phyloP scores from a whole-genome alignment of 805 yeast genomes.

The Lachancea cidri region DNA sequence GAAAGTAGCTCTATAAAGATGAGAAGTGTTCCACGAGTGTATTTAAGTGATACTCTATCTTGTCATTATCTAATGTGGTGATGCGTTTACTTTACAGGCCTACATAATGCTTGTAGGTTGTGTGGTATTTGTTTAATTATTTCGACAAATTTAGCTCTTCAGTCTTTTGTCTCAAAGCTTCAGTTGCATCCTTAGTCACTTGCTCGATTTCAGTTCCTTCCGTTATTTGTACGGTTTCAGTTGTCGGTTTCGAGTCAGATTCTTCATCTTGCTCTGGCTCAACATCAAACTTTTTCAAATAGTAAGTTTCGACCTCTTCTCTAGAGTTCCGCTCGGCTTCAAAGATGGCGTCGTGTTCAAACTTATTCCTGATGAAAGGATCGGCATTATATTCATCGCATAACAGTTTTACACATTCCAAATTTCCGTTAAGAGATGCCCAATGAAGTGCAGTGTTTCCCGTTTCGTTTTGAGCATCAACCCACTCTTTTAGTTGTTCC shows the following conservation, averaged over 20 bases:
- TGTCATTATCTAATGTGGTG: no score
- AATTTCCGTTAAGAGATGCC: slow-evolving; percentile 89
- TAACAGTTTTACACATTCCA: slow-evolving; percentile 60
- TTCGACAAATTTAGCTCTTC: slow-evolving; percentile 16
- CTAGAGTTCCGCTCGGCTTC: slow-evolving; percentile 82
- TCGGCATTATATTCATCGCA: slow-evolving; percentile 76
- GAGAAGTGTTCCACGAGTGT: no score
- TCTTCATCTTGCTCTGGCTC: slow-evolving; percentile 54
- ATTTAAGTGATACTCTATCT: no score
- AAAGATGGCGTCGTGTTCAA: slow-evolving; percentile 77
- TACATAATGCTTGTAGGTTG: no score
- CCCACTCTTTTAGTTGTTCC: slow-evolving; percentile 41
- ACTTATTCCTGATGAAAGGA: slow-evolving; percentile 68
- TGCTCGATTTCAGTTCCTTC: slow-evolving; percentile 50
- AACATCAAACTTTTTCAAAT: slow-evolving; percentile 66
- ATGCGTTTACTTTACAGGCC: no score
- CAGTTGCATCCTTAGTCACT: slow-evolving; percentile 44
- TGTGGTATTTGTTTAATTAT: no score
- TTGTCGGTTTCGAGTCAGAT: slow-evolving; percentile 40
- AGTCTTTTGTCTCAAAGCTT: slow-evolving; percentile 32
- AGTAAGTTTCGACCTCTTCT: slow-evolving; percentile 72
- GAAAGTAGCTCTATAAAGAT: no score
- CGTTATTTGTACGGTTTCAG: slow-evolving; percentile 35
- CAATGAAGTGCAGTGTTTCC: slow-evolving; percentile 96
- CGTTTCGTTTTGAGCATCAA: slow-evolving; percentile 57